Evolutionary conservation across 2,329 filamentous ascomycete species (phyloP), one percentile per base, ranked within the genome.

Genomic region (Apiospora aurea): DNA sequence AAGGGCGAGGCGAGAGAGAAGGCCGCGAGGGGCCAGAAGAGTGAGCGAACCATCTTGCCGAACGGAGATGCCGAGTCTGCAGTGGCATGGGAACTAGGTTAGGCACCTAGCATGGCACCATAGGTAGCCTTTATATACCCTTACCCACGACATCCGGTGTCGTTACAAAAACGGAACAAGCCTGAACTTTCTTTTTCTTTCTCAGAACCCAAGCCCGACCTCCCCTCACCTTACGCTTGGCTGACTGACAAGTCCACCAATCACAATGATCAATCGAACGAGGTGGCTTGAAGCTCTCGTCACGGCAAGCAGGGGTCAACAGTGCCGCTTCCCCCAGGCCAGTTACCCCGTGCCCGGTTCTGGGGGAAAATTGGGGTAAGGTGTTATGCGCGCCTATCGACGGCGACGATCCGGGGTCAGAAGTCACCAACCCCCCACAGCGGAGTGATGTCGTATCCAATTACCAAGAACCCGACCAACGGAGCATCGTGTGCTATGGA

Each of bases 201-300:
- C 18, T 13, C 21, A 64, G 18, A 11, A 64, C 34, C 49, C 57
- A 64, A 41, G 57, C 57, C 57, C 21, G 34, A 41, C 57, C 57
- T 64, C 57, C 18, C 57, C 57, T 64, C 57, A 64, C 41, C 34
- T 64, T 21, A 64, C 29, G 57, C 57, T 64, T 64, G 57, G 57
- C 34, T 64, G 2, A 4, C 21, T 13, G 21, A 4, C 57, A 16
- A n/a, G 34, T 64, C 57, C 57, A 64, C 57, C 57, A 64, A 64
- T 64, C 57, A 64, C 34, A 41, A 38, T 10, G 18, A 24, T 14
- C 29, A 64, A 64, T 14, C 18, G 57, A 41, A 11, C 21, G 57
- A 41, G 21, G 53, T 38, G 57, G 34, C 34, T 18, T 41, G 34
- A 64, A n/a, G 57, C 34, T 29, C 34, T 41, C 57, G 34, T 64